Percentiles rank a stretch among this genome's conserved stretches.
Conservation (phyloP, 202 grass and related monocot genomes). For the Carex sylvatica region DNA sequence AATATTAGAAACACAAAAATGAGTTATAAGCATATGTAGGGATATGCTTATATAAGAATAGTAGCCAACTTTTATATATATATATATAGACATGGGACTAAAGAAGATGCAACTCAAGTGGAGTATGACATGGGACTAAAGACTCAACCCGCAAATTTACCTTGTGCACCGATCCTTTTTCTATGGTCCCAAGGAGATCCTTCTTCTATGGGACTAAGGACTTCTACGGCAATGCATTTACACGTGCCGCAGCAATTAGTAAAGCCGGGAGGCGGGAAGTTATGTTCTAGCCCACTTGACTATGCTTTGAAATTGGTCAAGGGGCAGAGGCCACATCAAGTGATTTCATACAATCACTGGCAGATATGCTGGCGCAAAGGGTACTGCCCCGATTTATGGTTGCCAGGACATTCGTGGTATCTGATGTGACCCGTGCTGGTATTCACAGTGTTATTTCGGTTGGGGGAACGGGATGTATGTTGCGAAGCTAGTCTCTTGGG, state of each 20-base stretch:
- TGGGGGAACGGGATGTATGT: slow-evolving; percentile 17
- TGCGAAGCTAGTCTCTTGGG: background rate
- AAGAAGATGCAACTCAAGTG: slow-evolving; percentile 11
- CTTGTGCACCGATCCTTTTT: slow-evolving; percentile 43
- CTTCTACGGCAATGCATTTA: slow-evolving; percentile 80
- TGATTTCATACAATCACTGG: background rate
- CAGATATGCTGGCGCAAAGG: background rate
- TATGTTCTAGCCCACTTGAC: slow-evolving; percentile 32
- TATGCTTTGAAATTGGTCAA: slow-evolving; percentile 31
- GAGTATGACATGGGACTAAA: background rate
- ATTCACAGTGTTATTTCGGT: slow-evolving; percentile 29
- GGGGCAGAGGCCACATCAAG: background rate
- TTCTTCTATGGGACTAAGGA: too few species aligned
- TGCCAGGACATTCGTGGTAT: slow-evolving; percentile 21
- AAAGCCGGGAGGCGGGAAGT: slow-evolving; percentile 43
- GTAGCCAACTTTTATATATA: too few species aligned
- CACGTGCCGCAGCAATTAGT: slow-evolving; percentile 42
- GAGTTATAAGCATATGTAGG: too few species aligned
- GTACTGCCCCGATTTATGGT: background rate
- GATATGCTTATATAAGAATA: too few species aligned
- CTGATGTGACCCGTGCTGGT: slow-evolving; percentile 8
- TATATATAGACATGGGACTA: too few species aligned
- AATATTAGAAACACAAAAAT: too few species aligned
- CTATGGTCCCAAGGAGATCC: slow-evolving; percentile 44
- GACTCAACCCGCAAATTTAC: background rate